phyloP scores from a whole-genome alignment of 2,329 filamentous ascomycete species.

The Diaporthe aspalathi region DNA sequence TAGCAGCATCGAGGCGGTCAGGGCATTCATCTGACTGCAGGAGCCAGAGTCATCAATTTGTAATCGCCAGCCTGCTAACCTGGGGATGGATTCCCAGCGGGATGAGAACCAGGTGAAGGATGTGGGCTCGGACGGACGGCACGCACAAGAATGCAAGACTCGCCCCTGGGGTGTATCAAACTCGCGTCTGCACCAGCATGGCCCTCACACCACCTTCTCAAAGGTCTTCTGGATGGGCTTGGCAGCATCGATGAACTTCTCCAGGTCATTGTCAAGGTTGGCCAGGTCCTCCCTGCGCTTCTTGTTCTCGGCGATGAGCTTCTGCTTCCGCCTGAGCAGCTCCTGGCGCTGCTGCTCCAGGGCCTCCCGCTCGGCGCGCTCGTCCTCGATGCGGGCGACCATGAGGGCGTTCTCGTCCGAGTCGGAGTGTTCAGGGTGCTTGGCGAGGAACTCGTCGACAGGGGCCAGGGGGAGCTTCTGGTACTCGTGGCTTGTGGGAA shows the following conservation, averaged over 20 bases:
- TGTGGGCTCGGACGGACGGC: background rate
- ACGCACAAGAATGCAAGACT: background rate
- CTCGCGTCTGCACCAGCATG: background rate
- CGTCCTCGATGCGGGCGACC: constrained; percentile 90
- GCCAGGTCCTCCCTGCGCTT: constrained; percentile 93
- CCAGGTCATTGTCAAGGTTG: constrained; percentile 89
- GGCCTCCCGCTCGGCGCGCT: constrained; percentile 84
- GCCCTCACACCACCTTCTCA: constrained; percentile 73
- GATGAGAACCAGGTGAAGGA: background rate
- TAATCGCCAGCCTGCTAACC: background rate
- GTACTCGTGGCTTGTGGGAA: constrained; percentile 80
- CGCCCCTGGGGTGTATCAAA: too few species aligned
- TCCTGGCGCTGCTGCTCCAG: constrained; percentile 87
- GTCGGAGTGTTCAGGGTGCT: constrained; percentile 79
- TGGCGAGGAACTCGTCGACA: constrained; percentile 80
- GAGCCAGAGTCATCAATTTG: too few species aligned
- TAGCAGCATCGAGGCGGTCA: background rate
- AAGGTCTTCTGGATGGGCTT: constrained; percentile 90
- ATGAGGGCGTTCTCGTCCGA: constrained; percentile 84
- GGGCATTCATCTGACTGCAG: background rate
- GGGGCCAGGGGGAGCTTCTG: constrained; percentile 86
- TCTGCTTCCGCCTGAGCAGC: constrained; percentile 73
- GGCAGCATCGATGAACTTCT: constrained; percentile 92
- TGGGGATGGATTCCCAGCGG: too few species aligned
- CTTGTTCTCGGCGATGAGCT: constrained; percentile 80